A percentile compares a stretch with the other conserved stretches of the same genome.
phyloP scores from a whole-genome alignment of 441 rosid genomes.

The Mallotus japonicus region DNA sequence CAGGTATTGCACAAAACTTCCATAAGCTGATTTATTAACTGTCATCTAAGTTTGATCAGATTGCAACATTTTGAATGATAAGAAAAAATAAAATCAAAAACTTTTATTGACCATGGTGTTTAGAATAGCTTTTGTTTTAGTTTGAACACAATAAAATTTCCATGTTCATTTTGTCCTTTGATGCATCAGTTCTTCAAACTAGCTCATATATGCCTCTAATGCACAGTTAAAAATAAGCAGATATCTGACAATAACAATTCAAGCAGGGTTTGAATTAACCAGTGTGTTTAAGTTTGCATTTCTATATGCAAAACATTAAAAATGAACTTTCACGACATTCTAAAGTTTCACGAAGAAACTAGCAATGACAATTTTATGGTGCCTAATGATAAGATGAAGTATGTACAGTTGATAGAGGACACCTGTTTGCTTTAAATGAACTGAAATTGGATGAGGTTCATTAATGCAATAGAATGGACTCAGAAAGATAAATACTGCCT shows the following conservation, averaged over 20 bases:
- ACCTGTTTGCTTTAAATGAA: conserved; percentile 15
- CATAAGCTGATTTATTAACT: background rate
- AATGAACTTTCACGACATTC: conserved; percentile 1
- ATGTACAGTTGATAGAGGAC: conserved; percentile 6
- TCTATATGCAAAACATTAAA: background rate
- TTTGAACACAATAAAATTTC: background rate
- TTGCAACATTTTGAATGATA: background rate
- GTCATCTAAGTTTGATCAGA: background rate
- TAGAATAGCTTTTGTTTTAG: background rate
- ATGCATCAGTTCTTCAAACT: background rate
- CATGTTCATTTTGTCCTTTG: background rate
- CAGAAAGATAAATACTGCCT: conserved; percentile 18
- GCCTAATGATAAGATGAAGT: background rate
- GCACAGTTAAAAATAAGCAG: background rate
- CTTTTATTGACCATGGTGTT: background rate
- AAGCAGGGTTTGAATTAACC: background rate
- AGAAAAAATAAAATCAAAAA: background rate
- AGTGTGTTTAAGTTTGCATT: background rate
- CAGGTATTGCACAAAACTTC: background rate
- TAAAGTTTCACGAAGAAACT: conserved; percentile 12
- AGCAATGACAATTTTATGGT: background rate
- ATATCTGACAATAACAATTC: background rate
- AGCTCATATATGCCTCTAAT: background rate
- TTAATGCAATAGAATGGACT: conserved; percentile 11
- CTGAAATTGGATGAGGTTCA: conserved; percentile 14